Percentiles rank a stretch among this genome's conserved stretches.
Evolutionary conservation across 768 basidiomycete genomes (phyloP).

Genomic region (Serendipita vermifera): DNA sequence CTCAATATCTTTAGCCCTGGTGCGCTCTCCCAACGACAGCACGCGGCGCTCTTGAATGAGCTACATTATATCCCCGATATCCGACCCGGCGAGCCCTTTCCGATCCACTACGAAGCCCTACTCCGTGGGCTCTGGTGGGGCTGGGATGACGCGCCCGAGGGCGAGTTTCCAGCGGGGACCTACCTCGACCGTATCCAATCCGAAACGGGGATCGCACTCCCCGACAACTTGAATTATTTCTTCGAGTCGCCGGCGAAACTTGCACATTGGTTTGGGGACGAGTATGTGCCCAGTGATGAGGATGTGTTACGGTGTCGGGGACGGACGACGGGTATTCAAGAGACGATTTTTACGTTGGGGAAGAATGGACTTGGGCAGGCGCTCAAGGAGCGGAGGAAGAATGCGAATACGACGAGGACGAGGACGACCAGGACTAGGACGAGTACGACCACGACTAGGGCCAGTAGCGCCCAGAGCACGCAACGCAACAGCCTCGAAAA

Average conservation of each 20-base stretch:
- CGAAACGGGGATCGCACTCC: background rate
- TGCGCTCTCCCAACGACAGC: background rate
- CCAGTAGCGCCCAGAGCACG: no score
- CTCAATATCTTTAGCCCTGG: background rate
- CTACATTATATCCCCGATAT: slow-evolving; percentile 52
- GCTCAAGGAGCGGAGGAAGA: background rate
- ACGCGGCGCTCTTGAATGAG: slow-evolving; percentile 2
- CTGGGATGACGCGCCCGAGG: background rate
- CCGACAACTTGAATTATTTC: background rate
- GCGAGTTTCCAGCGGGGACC: background rate
- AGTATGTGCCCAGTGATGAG: slow-evolving; percentile 24
- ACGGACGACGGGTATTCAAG: slow-evolving; percentile 26
- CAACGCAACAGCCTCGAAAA: no score
- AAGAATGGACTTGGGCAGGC: background rate
- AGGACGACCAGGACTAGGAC: no score
- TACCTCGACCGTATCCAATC: background rate
- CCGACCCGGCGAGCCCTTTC: slow-evolving; percentile 70
- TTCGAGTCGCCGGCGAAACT: slow-evolving; percentile 17
- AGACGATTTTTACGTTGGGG: slow-evolving; percentile 24
- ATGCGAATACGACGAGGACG: no score
- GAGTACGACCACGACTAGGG: no score
- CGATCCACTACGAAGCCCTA: slow-evolving; percentile 30
- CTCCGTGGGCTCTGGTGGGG: slow-evolving; percentile 1
- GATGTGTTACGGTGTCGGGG: slow-evolving; percentile 27
- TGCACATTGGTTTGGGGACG: slow-evolving; percentile 23